Base-by-base conservation (phyloP, 805 yeast genomes). In the Candida chilensis region DNA sequence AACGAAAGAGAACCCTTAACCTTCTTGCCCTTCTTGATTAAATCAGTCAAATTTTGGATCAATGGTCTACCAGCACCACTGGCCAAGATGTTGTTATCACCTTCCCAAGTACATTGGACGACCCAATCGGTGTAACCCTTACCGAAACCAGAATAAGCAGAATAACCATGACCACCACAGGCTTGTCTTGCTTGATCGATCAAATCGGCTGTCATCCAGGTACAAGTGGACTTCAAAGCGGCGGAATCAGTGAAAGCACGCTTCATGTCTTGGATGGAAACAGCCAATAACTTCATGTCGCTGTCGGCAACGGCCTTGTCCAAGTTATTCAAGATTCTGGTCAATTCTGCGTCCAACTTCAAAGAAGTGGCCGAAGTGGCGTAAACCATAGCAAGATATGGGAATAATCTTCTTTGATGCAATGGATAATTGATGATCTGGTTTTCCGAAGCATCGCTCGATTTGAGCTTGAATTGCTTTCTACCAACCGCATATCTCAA, bases 91-190 rank as follows among this genome's bases (percentile, higher is more conserved):
- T 78, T 87, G 63, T 88, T 88, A 56, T 88, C 96, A 55, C 96
- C 96, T 63, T 88, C 96, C 96, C 96, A 88, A 13, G 96, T 88
- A 57, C 95, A 87, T 60, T 88, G 96, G 24, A 88, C 96, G n/a
- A 83, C 95, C 85, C 94, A 90, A 54, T 88, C 96, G 38, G 71
- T 71, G 62, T 75, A 85, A 9, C 87, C 87, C 50, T 80, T 84
- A 24, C 94, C 95, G 50, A 88, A 83, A 2, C 88, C 95, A 40
- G 85, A 75, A 57, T 88, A 88, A n/a, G 87, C 75, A 16, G 94
- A 85, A 59, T 88, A 88, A 24, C 96, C 96, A 56, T 84, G 95
- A 19, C 96, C 96, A 52, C 96, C 96, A 57, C 95, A 87, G 2
- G 94, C 69, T 58, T 88, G 96, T 60, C 96, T 74, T 40, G 87